Evolutionary conservation across 2,329 filamentous ascomycete genomes (phyloP).

Genomic region (Fusarium tupiense): DNA sequence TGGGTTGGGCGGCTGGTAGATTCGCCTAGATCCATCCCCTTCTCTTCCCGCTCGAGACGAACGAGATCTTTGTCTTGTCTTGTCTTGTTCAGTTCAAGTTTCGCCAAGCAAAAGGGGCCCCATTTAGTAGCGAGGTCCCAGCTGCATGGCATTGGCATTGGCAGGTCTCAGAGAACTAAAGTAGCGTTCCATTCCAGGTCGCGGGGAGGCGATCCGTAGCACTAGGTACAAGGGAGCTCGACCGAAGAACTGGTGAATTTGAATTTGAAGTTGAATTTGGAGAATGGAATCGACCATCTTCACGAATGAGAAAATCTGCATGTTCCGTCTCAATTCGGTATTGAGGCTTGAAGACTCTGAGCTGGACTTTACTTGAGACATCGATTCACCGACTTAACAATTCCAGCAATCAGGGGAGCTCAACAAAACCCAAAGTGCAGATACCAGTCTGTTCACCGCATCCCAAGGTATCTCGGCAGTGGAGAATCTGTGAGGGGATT

Average conservation of each 20-base stretch:
- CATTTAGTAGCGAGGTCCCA: slow-evolving; percentile 1
- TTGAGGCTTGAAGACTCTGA: slow-evolving; percentile 22
- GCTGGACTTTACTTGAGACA: slow-evolving; percentile 19
- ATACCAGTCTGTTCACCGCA: not conserved
- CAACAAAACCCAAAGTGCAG: not conserved
- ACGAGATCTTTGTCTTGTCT: slow-evolving; percentile 10
- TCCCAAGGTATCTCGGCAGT: not conserved
- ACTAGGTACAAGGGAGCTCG: slow-evolving; percentile 8
- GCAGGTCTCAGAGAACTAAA: not conserved
- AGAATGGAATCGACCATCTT: slow-evolving; percentile 1
- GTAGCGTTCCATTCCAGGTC: slow-evolving; percentile 30
- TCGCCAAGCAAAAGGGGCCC: slow-evolving; percentile 9
- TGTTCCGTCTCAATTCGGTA: not conserved
- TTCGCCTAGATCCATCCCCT: slow-evolving; percentile 31
- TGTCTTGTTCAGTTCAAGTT: not conserved
- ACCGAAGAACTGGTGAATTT: slow-evolving; percentile 16
- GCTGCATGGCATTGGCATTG: slow-evolving; percentile 11
- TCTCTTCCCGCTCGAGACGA: slow-evolving; percentile 20
- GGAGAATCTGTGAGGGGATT: not conserved
- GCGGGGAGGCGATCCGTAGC: slow-evolving; percentile 28
- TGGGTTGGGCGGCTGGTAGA: slow-evolving; percentile 8
- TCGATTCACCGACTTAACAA: not conserved
- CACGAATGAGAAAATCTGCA: not conserved
- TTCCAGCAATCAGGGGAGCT: not conserved
- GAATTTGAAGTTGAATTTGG: not conserved